Evolutionary conservation across 495 filamentous ascomycete species (phyloP).

Genomic region (Podospora didyma): DNA sequence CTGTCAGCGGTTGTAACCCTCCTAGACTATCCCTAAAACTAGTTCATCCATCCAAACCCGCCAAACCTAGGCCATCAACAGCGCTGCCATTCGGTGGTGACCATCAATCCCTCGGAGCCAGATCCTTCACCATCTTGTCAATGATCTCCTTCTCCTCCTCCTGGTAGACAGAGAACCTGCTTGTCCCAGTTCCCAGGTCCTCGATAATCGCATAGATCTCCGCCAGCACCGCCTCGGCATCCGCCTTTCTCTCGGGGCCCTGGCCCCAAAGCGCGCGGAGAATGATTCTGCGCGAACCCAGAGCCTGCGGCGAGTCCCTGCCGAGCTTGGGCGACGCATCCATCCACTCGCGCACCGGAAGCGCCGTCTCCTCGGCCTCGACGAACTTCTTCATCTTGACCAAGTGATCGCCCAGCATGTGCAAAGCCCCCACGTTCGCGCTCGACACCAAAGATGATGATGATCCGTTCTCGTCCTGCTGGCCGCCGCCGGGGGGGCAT

Average conservation of each 20-base stretch:
- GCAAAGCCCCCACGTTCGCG: background rate
- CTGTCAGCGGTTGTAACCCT: no score
- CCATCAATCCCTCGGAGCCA: background rate
- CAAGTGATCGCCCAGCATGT: background rate
- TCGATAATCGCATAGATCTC: background rate
- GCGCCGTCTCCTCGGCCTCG: constrained; percentile 2
- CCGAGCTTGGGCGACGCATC: background rate
- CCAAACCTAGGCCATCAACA: constrained; percentile 26
- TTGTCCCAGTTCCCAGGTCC: background rate
- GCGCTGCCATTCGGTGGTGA: no score
- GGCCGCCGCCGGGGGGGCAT: background rate
- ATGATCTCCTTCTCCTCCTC: background rate
- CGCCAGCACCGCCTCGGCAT: background rate
- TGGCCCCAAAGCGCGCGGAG: background rate
- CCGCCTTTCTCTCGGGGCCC: background rate
- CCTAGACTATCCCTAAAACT: no score
- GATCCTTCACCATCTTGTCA: background rate
- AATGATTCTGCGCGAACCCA: constrained; percentile 1
- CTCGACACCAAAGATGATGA: no score
- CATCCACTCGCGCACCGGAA: constrained; percentile 2
- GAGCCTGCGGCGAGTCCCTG: constrained; percentile 6
- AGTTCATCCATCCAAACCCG: no score
- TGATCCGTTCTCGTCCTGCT: no score
- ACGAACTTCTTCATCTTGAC: background rate
- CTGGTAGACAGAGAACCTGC: constrained; percentile 3